Conservation (phyloP, 2,329 filamentous ascomycete species). For the Aspergillus novofumigatus region DNA sequence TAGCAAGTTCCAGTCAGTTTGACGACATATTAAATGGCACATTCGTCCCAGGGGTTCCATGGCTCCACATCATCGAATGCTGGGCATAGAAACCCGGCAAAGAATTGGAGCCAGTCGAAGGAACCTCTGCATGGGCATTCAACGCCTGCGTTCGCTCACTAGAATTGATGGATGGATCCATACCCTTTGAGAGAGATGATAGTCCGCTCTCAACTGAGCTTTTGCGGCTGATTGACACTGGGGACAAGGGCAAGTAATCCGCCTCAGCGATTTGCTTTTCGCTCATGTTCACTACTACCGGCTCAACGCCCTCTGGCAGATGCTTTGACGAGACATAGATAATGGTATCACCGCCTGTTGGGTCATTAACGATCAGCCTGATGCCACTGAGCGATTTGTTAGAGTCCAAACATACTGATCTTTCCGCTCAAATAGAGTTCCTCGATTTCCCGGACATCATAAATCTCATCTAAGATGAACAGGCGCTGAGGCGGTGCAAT, state of each 20-base stretch:
- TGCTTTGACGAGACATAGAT: neutral
- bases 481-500: slow-evolving; percentile 33
- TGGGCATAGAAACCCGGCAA: neutral
- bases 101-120: neutral
- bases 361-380: neutral
- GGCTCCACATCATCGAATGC: neutral
- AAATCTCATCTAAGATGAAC: slow-evolving; percentile 39
- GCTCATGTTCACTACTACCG: neutral
- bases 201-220: neutral
- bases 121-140: neutral
- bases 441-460: slow-evolving; percentile 36
- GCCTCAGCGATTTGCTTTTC: neutral
- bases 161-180: neutral
- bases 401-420: slow-evolving; percentile 26
- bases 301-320: neutral
- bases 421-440: slow-evolving; percentile 35
- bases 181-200: neutral
- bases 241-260: neutral
- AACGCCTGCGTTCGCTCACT: neutral
- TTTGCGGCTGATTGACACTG: neutral
- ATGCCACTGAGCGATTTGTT: neutral
- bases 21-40: neutral
- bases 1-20: neutral
- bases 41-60: neutral
- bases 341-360: neutral